phyloP scores from a whole-genome alignment of 169 alveolate species.

The Cryptosporidium muris region DNA sequence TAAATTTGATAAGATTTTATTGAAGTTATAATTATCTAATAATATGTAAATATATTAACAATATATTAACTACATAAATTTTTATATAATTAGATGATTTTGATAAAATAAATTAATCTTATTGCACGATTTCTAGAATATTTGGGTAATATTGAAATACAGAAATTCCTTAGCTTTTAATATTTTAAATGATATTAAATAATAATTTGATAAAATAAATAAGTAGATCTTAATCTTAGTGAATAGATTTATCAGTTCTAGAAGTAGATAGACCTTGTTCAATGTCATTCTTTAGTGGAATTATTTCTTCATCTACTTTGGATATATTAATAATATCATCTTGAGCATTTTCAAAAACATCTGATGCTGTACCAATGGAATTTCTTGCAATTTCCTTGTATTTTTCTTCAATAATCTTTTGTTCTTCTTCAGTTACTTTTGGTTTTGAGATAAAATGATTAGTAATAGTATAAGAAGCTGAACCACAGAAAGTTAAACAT shows the following conservation, averaged over 20 bases:
- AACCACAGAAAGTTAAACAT: conserved; percentile 70
- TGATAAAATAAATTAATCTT: not conserved
- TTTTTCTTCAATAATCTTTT: conserved; percentile 55
- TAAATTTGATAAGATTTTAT: too few relatives aligned
- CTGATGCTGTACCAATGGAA: conserved; percentile 67
- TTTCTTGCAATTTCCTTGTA: conserved; percentile 64
- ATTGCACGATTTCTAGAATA: too few relatives aligned
- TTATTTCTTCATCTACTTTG: conserved; percentile 19
- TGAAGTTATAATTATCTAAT: too few relatives aligned
- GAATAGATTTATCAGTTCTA: not conserved
- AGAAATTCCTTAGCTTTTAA: not conserved
- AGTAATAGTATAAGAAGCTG: conserved; percentile 65
- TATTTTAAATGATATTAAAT: not conserved
- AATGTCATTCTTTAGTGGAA: conserved; percentile 59
- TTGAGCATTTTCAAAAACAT: conserved; percentile 61
- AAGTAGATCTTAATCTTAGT: not conserved
- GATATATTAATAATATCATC: conserved; percentile 37
- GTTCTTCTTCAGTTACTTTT: conserved; percentile 33
- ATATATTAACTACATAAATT: too few relatives aligned
- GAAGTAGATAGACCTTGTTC: conserved; percentile 66
- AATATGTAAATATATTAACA: too few relatives aligned
- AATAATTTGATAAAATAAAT: not conserved
- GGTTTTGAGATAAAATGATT: conserved; percentile 65
- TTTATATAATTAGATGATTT: not conserved
- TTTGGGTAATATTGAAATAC: not conserved